Conservation (phyloP, 805 yeast genomes). For the Starmerella sp. region DNA sequence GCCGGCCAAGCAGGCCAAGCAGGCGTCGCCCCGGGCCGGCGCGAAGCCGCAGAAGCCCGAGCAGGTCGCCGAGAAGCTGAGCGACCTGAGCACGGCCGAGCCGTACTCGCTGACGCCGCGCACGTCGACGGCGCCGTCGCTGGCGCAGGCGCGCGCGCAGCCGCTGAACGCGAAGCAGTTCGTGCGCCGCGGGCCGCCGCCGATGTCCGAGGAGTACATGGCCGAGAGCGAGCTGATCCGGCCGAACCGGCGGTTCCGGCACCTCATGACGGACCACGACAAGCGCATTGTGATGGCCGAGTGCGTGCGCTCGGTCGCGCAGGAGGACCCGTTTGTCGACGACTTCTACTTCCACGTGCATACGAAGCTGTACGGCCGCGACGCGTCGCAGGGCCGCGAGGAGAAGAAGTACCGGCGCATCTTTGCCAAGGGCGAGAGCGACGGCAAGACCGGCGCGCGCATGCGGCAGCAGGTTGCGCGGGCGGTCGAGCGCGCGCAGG, state of each 20-base stretch:
- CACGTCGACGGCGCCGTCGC: neutral
- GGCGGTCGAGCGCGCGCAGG: slow-evolving; percentile 88
- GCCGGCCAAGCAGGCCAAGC: neutral
- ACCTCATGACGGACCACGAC: slow-evolving; percentile 94
- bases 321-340: slow-evolving; percentile 94
- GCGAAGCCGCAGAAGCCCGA: neutral
- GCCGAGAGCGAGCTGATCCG: slow-evolving; percentile 17
- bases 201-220: slow-evolving; percentile 10
- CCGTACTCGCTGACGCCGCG: slow-evolving; percentile 5
- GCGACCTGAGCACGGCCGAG: neutral
- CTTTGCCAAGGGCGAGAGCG: slow-evolving; percentile 45
- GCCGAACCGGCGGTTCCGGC: slow-evolving; percentile 44
- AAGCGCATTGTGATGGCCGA: slow-evolving; percentile 90
- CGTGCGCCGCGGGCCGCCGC: slow-evolving; percentile 1
- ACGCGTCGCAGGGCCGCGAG: slow-evolving; percentile 2
- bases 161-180: neutral
- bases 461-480: slow-evolving; percentile 97
- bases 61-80: neutral
- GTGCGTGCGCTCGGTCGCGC: slow-evolving; percentile 88
- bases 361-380: slow-evolving; percentile 49
- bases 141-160: neutral
- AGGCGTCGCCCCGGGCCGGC: neutral
- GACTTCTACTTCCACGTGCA: slow-evolving; percentile 93
- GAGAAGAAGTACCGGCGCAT: slow-evolving; percentile 49
- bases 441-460: slow-evolving; percentile 38